phyloP scores from a whole-genome alignment of 192 early-diverging fungal genomes.

The Coemansia biformis region DNA sequence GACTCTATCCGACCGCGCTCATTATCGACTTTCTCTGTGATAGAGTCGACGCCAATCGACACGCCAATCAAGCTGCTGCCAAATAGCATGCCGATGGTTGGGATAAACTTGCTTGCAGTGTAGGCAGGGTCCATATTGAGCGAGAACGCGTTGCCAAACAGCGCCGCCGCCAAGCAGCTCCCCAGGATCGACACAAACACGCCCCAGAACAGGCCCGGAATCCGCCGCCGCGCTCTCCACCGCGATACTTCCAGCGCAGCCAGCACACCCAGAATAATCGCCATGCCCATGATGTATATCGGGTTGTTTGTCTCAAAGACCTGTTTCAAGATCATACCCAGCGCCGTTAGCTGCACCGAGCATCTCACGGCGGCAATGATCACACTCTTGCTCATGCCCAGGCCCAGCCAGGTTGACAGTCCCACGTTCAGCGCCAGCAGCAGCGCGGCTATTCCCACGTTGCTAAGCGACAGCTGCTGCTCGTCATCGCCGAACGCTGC shows the following conservation, averaged over 20 bases:
- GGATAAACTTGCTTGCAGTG: conserved; percentile 72
- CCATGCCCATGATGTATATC: conserved; percentile 56
- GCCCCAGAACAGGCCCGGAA: conserved; percentile 65
- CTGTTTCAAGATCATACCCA: conserved; percentile 65
- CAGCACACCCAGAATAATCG: conserved; percentile 54
- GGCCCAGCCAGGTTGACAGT: conserved; percentile 59
- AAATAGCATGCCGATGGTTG: conserved; percentile 86
- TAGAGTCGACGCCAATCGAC: conserved; percentile 58
- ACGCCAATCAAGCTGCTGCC: conserved; percentile 74
- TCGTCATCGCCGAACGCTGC: background rate
- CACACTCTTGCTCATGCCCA: conserved; percentile 62
- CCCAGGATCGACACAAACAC: conserved; percentile 45
- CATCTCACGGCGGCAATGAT: conserved; percentile 66
- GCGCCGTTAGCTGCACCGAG: conserved; percentile 68
- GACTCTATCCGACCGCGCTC: conserved; percentile 53
- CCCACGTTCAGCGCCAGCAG: conserved; percentile 57
- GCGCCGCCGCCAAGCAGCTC: conserved; percentile 13
- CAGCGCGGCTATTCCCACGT: conserved; percentile 62
- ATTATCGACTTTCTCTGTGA: conserved; percentile 58
- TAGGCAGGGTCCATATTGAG: conserved; percentile 67
- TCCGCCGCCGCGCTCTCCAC: conserved; percentile 63
- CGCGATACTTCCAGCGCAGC: conserved; percentile 65
- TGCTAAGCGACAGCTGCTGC: conserved; percentile 21
- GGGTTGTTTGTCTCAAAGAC: conserved; percentile 62
- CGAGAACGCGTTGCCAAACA: conserved; percentile 52